Evolutionary conservation across 2,329 filamentous ascomycete species (phyloP).

Genomic region (Pestalotiopsis sp.): DNA sequence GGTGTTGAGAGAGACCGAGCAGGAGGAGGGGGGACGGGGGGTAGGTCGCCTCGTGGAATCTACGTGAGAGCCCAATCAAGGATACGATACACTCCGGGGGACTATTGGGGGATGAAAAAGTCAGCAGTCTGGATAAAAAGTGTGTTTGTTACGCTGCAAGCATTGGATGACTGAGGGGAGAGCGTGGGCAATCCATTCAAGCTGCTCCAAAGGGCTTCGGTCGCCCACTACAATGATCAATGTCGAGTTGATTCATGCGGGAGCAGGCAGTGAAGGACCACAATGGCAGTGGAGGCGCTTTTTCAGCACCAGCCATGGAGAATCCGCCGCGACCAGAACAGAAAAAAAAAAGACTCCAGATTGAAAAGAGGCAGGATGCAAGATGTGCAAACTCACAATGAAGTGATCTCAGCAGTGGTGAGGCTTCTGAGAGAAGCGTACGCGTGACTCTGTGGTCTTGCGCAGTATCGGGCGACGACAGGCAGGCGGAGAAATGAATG

Average conservation of each 20-base stretch:
- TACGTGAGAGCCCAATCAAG: conserved; percentile 16
- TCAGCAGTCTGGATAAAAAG: not conserved
- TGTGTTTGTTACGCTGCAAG: not conserved
- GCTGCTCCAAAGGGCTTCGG: not conserved
- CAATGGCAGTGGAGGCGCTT: not conserved
- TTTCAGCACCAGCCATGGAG: not conserved
- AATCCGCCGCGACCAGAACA: not conserved
- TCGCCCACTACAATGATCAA: not conserved
- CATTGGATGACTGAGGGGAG: not conserved
- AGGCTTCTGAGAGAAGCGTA: conserved; percentile 26
- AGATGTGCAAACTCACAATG: conserved; percentile 35
- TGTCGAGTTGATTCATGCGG: not conserved
- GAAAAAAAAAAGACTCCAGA: conserved; percentile 14
- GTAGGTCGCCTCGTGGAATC: conserved; percentile 11
- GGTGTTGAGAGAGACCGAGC: conserved; percentile 23
- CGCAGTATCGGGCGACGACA: conserved; percentile 24
- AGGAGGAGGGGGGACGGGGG: conserved; percentile 17
- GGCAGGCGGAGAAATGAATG: conserved; percentile 15
- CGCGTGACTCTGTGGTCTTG: conserved; percentile 19
- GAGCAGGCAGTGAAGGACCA: not conserved
- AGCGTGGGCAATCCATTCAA: not conserved
- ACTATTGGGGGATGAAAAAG: not conserved
- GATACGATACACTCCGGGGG: conserved; percentile 18
- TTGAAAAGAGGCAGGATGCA: conserved; percentile 19
- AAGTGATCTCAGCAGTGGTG: conserved; percentile 42